A percentile compares a stretch with the other conserved stretches of the same genome.
Conservation (phyloP, 441 rosid species). For the Mallotus japonicus region DNA sequence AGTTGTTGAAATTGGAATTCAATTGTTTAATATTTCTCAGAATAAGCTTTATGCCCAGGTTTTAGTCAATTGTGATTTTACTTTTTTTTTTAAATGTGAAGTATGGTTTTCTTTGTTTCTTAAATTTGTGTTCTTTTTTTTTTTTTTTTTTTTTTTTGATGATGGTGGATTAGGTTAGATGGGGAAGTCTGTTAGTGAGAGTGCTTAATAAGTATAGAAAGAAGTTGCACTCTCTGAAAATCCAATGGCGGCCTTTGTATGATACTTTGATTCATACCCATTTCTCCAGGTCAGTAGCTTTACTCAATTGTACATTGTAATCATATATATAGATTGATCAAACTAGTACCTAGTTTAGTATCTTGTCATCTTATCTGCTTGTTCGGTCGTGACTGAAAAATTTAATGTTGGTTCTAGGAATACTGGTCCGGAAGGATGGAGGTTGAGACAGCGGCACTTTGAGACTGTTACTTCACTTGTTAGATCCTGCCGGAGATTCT, state of each 20-base stretch:
- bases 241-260: constrained; percentile 92
- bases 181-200: constrained; percentile 86
- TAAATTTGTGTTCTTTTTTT: neutral
- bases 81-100: constrained; percentile 18
- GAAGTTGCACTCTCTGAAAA: constrained; percentile 62
- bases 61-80: constrained; percentile 3
- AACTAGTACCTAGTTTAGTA: neutral
- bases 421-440: constrained; percentile 99
- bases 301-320: neutral
- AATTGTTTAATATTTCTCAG: constrained; percentile 65
- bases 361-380: too few species aligned
- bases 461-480: constrained; percentile 84
- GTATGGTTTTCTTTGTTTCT: constrained; percentile 15
- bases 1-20: constrained; percentile 68
- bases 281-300: constrained; percentile 67
- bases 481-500: constrained; percentile 85
- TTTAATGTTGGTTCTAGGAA: constrained; percentile 48
- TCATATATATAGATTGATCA: neutral
- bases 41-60: constrained; percentile 91
- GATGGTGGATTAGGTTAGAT: constrained; percentile 69
- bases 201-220: constrained; percentile 75
- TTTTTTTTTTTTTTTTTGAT: neutral
- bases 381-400: neutral
- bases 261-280: constrained; percentile 84
- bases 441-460: constrained; percentile 94